These are phyloP conservation scores for Corinectria fuckeliana DNA, from an alignment of 2,329 filamentous ascomycete species.

Conservation along the genomic window DNA sequence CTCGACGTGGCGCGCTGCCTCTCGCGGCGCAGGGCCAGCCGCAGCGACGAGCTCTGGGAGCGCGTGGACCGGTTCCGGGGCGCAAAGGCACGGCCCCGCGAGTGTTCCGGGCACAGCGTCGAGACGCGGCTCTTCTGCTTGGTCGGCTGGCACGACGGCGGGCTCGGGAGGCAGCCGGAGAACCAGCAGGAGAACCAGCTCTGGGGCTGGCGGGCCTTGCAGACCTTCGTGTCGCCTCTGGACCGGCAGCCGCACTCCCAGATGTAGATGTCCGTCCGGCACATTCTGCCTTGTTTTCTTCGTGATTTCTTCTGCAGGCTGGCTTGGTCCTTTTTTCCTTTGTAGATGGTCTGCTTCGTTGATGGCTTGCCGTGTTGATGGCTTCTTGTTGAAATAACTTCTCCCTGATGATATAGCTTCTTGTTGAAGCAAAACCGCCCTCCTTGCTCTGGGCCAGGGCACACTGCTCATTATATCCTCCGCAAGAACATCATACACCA, in stretches of 20 bases:
- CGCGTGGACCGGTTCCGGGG: neutral
- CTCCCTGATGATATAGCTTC: too few relatives aligned
- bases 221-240: neutral
- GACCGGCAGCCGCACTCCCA: neutral
- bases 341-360: neutral
- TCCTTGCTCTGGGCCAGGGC: neutral
- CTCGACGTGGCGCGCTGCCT: too few relatives aligned
- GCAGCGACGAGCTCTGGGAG: neutral
- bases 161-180: neutral
- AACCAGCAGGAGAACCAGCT: neutral
- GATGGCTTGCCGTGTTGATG: neutral
- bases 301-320: too few relatives aligned
- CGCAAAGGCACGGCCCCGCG: neutral
- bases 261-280: neutral
- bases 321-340: too few relatives aligned
- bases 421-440: neutral
- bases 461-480: neutral
- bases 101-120: too few relatives aligned
- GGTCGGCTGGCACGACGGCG: neutral
- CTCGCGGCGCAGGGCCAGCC: neutral
- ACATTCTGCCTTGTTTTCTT: neutral
- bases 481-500: neutral
- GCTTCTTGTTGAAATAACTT: neutral
- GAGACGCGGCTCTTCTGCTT: too few relatives aligned
- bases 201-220: neutral